A percentile compares a stretch with the other conserved stretches of the same genome.
These are phyloP conservation scores for Solanum tacnaense DNA, from an alignment of 257 asterid species.

Conservation along the genomic window DNA sequence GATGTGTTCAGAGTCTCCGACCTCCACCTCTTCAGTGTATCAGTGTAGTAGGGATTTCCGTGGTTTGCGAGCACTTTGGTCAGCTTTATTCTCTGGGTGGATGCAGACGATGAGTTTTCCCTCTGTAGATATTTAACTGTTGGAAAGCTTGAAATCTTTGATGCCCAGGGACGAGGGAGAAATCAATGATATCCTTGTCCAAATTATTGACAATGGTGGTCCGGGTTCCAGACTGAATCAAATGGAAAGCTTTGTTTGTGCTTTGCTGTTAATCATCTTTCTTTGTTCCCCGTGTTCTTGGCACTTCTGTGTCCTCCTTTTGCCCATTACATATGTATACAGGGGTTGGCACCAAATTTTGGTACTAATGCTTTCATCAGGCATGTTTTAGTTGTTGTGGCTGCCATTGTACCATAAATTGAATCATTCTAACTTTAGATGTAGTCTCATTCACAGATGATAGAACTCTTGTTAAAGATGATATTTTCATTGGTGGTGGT, in stretches of 20 bases:
- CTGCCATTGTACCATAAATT: conserved; percentile 13
- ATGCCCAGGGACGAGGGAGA: conserved; percentile 10
- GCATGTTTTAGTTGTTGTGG: conserved; percentile 6
- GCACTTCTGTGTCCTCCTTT: conserved; percentile 1
- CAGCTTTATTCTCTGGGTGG: conserved; percentile 6
- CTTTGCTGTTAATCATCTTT: conserved; percentile 10
- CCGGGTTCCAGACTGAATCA: conserved; percentile 9
- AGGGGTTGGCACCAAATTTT: conserved; percentile 17
- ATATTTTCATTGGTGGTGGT: background rate
- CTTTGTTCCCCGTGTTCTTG: background rate
- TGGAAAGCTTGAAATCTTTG: conserved; percentile 10
- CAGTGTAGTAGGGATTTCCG: background rate
- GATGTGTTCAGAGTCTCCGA: conserved; percentile 12
- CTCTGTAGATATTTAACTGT: conserved; percentile 13
- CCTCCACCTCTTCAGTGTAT: background rate
- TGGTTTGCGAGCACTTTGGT: conserved; percentile 2
- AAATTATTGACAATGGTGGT: conserved; percentile 7
- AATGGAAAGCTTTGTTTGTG: conserved; percentile 9
- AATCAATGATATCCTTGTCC: conserved; percentile 1
- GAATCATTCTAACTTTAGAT: conserved; percentile 1
- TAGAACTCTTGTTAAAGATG: conserved; percentile 5
- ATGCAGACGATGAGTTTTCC: conserved; percentile 10
- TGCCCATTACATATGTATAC: conserved; percentile 7
- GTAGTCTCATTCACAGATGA: conserved; percentile 8
- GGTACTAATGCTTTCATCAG: conserved; percentile 8